phyloP scores from a whole-genome alignment of 495 filamentous ascomycete genomes.

The Penicillium macrosclerotiorum region DNA sequence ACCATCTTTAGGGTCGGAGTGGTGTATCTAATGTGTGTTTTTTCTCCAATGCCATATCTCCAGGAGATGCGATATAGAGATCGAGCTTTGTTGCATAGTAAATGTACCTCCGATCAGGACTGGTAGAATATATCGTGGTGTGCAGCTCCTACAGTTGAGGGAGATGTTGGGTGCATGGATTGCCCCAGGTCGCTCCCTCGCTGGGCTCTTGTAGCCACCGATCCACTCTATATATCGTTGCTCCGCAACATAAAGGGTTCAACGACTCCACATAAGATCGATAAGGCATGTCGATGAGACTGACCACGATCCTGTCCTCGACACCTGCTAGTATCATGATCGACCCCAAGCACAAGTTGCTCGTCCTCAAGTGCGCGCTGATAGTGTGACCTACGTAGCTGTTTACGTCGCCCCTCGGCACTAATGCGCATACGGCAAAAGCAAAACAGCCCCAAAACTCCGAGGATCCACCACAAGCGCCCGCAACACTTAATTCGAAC shows the following conservation, averaged over 20 bases:
- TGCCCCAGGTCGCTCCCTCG: no score
- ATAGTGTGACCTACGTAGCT: conserved; percentile 2
- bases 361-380: not conserved
- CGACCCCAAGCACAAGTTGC: not conserved
- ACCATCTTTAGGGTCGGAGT: not conserved
- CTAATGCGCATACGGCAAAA: conserved; percentile 23
- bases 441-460: conserved; percentile 19
- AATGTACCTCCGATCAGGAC: no score
- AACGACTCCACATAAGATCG: no score
- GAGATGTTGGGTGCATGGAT: no score
- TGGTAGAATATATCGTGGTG: no score
- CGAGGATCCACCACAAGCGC: conserved; percentile 1
- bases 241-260: no score
- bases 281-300: no score
- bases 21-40: conserved; percentile 10
- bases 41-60: conserved; percentile 3
- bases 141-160: no score
- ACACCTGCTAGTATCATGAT: not conserved
- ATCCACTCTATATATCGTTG: no score
- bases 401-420: conserved; percentile 3
- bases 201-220: no score
- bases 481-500: not conserved
- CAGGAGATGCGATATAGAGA: conserved; percentile 3
- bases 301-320: no score
- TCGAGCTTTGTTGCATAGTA: no score